Evolutionary conservation across 2,329 filamentous ascomycete genomes (phyloP), one percentile per base, ranked within the genome.

Genomic region (Davidsoniella eucalypti): DNA sequence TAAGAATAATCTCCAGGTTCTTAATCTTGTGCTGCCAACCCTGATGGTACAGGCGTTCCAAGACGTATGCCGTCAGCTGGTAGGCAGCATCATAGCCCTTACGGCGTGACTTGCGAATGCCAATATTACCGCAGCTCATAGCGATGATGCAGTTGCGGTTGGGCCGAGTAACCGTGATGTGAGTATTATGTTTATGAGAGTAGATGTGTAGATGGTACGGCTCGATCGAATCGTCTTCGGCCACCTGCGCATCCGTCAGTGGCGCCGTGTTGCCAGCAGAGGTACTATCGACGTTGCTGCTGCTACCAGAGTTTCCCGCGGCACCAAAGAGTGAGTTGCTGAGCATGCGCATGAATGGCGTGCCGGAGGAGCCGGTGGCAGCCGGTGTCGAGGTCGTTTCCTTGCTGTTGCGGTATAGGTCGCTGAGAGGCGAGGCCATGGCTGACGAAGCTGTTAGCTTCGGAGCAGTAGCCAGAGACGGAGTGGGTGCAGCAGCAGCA

Each of bases 161-260:
- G 25, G 92, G 88, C 60, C 82, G 80, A 18, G 87, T 86, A 57
- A 95, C 76, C 1, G 88, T 95, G 59, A 98, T 76, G 66, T 96
- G 87, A 17, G 86, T 92, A 69, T 98, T 98, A 75, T 95, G 92
- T 68, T 87, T 93, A 63, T 84, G 82, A 25, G 83, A 69, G 67
- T 79, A 90, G 63, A 98, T 72, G 68, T 94, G 86, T 56, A 98
- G 74, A 63, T 94, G 87, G 69, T 87, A 87, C 2, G 84, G 82
- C 61, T 83, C 75, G 37, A 68, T 55, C 12, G 63, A 57, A 47
- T 68, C 60, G 5, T 54, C 45, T 36, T 53, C 51, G 12, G 44
- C 46, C 6, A 47, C 48, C 41, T 53, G 49, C 37, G 44, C 44
- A 16, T 50, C 54, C 5, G 47, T 47, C 23, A 52, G 18, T n/a